A percentile compares a stretch with the other conserved stretches of the same genome.
Conservation (phyloP, 805 yeast species). For the Limtongozyma cylindracea region DNA sequence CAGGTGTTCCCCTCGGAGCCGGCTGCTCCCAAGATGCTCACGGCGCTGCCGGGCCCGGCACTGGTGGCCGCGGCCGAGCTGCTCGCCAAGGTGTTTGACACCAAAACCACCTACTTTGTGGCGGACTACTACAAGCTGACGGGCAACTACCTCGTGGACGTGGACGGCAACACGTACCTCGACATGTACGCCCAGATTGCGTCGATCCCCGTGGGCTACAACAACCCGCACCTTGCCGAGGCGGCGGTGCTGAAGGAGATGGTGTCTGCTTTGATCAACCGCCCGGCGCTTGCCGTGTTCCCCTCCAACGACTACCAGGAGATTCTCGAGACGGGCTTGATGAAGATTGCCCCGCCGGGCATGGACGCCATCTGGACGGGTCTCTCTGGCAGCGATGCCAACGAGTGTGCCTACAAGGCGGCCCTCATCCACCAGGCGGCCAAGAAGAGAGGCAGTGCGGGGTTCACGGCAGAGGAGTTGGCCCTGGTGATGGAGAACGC, state of each 20-base stretch:
- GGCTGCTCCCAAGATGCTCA: no score
- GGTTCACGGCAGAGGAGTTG: constrained; percentile 19
- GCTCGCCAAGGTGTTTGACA: constrained; percentile 13
- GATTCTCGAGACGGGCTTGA: constrained; percentile 20
- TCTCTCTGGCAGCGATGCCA: constrained; percentile 42
- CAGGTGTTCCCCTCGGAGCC: no score
- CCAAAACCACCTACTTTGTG: constrained; percentile 15
- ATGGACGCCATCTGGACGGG: constrained; percentile 37
- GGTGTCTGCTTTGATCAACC: constrained; percentile 14
- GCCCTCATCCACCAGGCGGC: constrained; percentile 42
- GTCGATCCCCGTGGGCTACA: constrained; percentile 17
- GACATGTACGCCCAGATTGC: constrained; percentile 18
- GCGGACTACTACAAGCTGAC: constrained; percentile 12
- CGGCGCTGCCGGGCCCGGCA: constrained; percentile 13
- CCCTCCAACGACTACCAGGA: constrained; percentile 31
- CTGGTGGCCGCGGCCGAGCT: constrained; percentile 8
- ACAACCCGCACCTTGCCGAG: constrained; percentile 13
- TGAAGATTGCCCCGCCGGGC: constrained; percentile 43
- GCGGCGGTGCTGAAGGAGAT: constrained; percentile 14
- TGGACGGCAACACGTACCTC: constrained; percentile 13
- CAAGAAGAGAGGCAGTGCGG: constrained; percentile 17
- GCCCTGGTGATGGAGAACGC: constrained; percentile 21
- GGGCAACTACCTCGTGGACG: constrained; percentile 16
- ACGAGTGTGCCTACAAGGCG: constrained; percentile 47
- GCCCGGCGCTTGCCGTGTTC: constrained; percentile 25